Evolutionary conservation across 495 filamentous ascomycete species (phyloP).

Genomic region (Parmelia sp.): DNA sequence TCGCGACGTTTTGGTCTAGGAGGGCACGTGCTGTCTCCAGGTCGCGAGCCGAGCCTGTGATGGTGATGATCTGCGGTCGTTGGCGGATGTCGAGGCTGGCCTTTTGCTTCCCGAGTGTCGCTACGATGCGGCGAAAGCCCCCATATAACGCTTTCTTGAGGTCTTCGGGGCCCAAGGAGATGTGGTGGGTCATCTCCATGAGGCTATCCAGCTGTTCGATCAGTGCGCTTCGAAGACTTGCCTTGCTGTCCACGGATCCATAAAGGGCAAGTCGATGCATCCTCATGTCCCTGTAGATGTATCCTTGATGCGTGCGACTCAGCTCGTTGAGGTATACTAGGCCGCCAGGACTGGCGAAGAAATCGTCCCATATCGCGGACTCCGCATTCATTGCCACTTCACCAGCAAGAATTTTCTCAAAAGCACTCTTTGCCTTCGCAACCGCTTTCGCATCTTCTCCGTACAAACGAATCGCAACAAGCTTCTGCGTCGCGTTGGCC

Average conservation of each 20-base stretch:
- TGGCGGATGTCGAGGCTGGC: slow-evolving; percentile 7
- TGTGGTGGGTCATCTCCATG: neutral
- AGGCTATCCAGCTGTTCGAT: slow-evolving; percentile 6
- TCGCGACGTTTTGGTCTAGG: neutral
- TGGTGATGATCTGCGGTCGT: neutral
- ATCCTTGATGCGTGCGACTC: neutral
- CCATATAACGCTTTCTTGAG: slow-evolving; percentile 18
- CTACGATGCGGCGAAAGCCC: slow-evolving; percentile 10
- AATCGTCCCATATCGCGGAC: slow-evolving; percentile 30
- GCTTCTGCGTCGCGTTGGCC: slow-evolving; percentile 21
- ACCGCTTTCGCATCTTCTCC: slow-evolving; percentile 16
- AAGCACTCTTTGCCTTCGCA: slow-evolving; percentile 21
- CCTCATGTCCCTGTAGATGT: slow-evolving; percentile 8
- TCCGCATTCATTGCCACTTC: slow-evolving; percentile 17
- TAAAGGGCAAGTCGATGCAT: slow-evolving; percentile 26
- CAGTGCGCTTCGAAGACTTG: slow-evolving; percentile 5
- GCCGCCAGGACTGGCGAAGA: slow-evolving; percentile 26
- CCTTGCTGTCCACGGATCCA: slow-evolving; percentile 27
- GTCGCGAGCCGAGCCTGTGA: neutral
- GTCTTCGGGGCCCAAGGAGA: slow-evolving; percentile 12
- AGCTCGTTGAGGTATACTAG: slow-evolving; percentile 8
- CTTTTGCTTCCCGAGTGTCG: slow-evolving; percentile 15
- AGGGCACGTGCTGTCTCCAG: neutral
- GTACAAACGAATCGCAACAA: slow-evolving; percentile 18
- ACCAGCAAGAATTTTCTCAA: slow-evolving; percentile 21